Evolutionary conservation across 2,329 filamentous ascomycete species (phyloP), one percentile per base, ranked within the genome.

Genomic region (Trichoderma breve): DNA sequence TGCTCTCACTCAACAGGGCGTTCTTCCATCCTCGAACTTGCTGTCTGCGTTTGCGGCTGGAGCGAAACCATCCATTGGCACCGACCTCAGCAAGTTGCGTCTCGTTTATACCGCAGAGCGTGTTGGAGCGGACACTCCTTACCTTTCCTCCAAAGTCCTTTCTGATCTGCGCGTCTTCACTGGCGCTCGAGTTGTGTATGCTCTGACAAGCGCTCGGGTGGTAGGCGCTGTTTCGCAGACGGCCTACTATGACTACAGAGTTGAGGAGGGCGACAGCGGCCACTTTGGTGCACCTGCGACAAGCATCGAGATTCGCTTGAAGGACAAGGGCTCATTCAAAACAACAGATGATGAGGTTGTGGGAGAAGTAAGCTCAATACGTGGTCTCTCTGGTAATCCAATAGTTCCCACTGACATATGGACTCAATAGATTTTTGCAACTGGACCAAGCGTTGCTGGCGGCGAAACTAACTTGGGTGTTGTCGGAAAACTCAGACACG

Each of bases 161-260:
- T 93, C 92, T 0, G 93, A 98, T 78, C 83, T 98, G 71, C 90
- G 95, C 60, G 87, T 97, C 67, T 93, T 94, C 80, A 93, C 92
- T 2, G 89, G 92, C 32, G 91, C 94, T 2, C 89, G 94, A 66
- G 86, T 98, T 71, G 86, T 97, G 65, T 97, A 98, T 80, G 95
- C 94, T 3, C 86, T 99, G 70, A 92, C 94, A 21, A 90, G 92
- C 1, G 85, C 93, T 28, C 89, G 89, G 73, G 93, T 98, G n/a
- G 95, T 95, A 2, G 96, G 96, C 47, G 92, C 95, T 1, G 89
- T 97, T n/a, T 86, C 92, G 1, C 95, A 98, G 83, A 97, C 93
- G 8, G 91, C 93, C 73, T 87, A 95, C 51, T 97, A 93, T 78
- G 95, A 98, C 80, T 98, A 98, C 81, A 86, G 95, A 75, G 86